A percentile compares a stretch with the other conserved stretches of the same genome.
Evolutionary conservation across 176 grass and related monocot species (phyloP).

Genomic region (Pharus latifolius): DNA sequence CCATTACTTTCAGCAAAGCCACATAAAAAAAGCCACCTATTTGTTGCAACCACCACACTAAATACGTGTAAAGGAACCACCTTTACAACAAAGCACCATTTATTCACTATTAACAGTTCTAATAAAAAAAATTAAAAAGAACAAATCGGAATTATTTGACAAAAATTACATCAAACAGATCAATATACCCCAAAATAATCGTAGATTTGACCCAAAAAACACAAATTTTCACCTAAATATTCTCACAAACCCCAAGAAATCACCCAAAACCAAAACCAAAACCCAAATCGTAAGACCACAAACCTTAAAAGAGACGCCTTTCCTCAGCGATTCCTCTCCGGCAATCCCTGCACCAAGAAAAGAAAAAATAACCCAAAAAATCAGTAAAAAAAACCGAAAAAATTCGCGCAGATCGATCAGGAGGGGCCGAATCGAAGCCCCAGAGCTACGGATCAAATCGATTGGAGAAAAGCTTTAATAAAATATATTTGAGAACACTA

Average conservation of each 20-base stretch:
- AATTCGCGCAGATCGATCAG: neutral
- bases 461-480: neutral
- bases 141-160: neutral
- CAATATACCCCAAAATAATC: neutral
- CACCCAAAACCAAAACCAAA: neutral
- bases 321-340: constrained; percentile 36
- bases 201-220: neutral
- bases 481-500: neutral
- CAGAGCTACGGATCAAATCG: neutral
- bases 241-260: neutral
- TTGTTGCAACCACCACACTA: neutral
- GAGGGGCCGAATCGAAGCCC: neutral
- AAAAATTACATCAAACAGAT: neutral
- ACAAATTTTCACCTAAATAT: neutral
- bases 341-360: constrained; percentile 35
- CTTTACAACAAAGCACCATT: constrained; percentile 17
- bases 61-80: constrained; percentile 22
- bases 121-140: neutral
- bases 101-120: neutral
- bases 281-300: neutral
- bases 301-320: constrained; percentile 15
- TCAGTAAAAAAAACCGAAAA: neutral
- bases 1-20: constrained; percentile 23
- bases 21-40: constrained; percentile 16
- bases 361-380: neutral